Conservation (phyloP, 208 protist species). For the Spongospora subterranea region DNA sequence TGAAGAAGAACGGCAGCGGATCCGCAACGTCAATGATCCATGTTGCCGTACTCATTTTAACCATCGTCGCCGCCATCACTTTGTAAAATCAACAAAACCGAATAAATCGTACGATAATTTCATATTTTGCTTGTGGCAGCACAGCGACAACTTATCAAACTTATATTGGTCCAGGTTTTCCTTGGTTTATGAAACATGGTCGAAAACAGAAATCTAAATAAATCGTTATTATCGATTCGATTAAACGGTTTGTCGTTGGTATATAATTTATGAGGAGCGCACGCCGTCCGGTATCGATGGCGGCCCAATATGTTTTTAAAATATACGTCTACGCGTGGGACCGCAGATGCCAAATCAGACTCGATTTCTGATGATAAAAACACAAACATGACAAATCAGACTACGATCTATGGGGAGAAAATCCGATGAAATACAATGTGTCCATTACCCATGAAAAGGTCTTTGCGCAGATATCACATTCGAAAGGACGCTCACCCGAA, state of each 20-base stretch:
- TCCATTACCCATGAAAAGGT: not conserved
- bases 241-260: not conserved
- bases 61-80: too few species aligned
- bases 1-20: not conserved
- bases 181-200: not conserved
- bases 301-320: too few species aligned
- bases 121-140: not conserved
- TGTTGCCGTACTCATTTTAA: not conserved
- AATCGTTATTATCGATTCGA: not conserved
- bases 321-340: too few species aligned
- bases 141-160: too few species aligned
- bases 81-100: not conserved
- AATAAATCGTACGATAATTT: not conserved
- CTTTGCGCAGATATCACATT: not conserved
- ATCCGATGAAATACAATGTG: not conserved
- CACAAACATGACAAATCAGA: too few species aligned
- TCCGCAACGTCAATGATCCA: not conserved
- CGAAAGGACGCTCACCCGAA: conserved; percentile 23
- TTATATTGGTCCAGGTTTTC: too few species aligned
- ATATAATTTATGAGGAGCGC: not conserved
- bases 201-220: not conserved
- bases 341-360: conserved; percentile 13
- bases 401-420: too few species aligned
- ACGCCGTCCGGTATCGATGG: too few species aligned
- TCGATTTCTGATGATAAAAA: conserved; percentile 23